Evolutionary conservation across 352 stramenopile species (phyloP).

Genomic region (Pythium brassicae): DNA sequence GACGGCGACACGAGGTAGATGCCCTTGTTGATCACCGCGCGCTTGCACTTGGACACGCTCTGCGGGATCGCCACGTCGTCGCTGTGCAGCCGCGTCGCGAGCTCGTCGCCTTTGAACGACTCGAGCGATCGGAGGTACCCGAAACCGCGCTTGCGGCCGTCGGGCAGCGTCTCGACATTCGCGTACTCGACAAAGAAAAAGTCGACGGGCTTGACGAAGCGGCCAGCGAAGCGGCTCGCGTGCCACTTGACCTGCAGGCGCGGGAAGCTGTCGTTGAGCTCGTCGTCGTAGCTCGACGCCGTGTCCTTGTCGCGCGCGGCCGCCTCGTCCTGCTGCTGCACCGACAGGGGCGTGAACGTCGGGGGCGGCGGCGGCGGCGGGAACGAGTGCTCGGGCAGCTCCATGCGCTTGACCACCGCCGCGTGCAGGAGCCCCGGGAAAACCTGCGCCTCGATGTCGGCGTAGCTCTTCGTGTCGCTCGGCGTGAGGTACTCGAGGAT

Average conservation of each 20-base stretch:
- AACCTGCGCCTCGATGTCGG: conserved; percentile 77
- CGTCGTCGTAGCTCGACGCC: conserved; percentile 40
- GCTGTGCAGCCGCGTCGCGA: conserved; percentile 58
- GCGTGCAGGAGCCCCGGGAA: conserved; percentile 78
- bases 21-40: conserved; percentile 78
- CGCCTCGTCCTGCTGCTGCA: conserved; percentile 3
- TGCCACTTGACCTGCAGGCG: conserved; percentile 85
- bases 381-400: conserved; percentile 31
- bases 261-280: conserved; percentile 40
- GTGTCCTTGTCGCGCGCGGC: conserved; percentile 37
- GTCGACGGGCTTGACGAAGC: conserved; percentile 80
- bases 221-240: conserved; percentile 72
- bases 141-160: conserved; percentile 64
- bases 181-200: conserved; percentile 88
- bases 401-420: conserved; percentile 76
- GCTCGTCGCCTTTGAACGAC: conserved; percentile 78
- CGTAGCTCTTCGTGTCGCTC: conserved; percentile 65
- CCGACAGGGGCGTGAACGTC: conserved; percentile 14
- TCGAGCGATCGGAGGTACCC: conserved; percentile 78
- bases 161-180: conserved; percentile 64
- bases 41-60: conserved; percentile 85
- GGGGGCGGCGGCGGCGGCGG: neutral
- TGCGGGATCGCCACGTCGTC: conserved; percentile 62
- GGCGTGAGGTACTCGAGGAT: conserved; percentile 82
- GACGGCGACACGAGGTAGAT: conserved; percentile 60